A percentile compares a stretch with the other conserved stretches of the same genome.
phyloP scores from a whole-genome alignment of 2,329 filamentous ascomycete genomes.

The Magnaporthales sp. region DNA sequence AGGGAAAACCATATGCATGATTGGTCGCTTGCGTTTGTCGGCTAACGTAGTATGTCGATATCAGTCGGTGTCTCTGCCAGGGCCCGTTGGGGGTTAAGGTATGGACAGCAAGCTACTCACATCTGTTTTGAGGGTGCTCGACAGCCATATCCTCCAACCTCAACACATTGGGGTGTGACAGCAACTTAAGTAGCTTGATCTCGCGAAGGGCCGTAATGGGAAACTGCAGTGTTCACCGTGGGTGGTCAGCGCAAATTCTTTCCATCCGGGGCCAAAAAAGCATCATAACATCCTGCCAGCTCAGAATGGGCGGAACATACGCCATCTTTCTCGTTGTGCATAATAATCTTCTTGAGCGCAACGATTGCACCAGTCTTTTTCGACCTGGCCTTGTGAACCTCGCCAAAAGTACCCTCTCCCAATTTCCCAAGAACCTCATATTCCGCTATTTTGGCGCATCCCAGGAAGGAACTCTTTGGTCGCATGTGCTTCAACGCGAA shows the following conservation, averaged over 20 bases:
- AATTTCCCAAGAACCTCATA: constrained; percentile 78
- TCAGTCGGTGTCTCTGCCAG: not conserved
- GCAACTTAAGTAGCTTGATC: constrained; percentile 91
- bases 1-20: constrained; percentile 97
- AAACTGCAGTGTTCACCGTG: constrained; percentile 44
- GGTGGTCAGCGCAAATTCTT: constrained; percentile 10
- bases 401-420: constrained; percentile 94
- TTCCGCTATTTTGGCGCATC: constrained; percentile 75
- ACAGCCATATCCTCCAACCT: constrained; percentile 93
- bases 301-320: constrained; percentile 33
- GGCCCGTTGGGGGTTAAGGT: constrained; percentile 7
- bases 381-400: constrained; percentile 84
- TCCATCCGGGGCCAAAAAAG: constrained; percentile 4
- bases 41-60: constrained; percentile 28
- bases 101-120: constrained; percentile 28
- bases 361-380: constrained; percentile 67
- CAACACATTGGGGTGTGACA: constrained; percentile 86
- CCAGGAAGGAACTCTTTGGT: constrained; percentile 57
- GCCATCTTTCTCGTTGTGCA: constrained; percentile 98
- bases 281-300: not conserved
- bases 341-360: constrained; percentile 96
- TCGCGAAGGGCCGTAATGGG: constrained; percentile 97
- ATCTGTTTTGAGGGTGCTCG: constrained; percentile 59
- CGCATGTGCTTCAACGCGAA: constrained; percentile 50
- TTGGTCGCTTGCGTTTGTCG: constrained; percentile 71